A percentile compares a stretch with the other conserved stretches of the same genome.
Conservation (phyloP, 495 filamentous ascomycete species). For the Xylaria longipes region DNA sequence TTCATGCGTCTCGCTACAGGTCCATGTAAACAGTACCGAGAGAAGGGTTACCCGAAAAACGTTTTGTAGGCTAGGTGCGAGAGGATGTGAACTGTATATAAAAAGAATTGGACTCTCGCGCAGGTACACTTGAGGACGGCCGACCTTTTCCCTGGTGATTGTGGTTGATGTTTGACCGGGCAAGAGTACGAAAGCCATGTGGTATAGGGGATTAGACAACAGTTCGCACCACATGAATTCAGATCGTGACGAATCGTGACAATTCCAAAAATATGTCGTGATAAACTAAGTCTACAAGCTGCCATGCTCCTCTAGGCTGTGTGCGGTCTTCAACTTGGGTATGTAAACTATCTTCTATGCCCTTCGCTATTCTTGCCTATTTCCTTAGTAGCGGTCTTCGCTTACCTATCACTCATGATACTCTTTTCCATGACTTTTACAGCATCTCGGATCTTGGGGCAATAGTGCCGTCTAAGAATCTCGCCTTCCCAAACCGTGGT, state of each 20-base stretch:
- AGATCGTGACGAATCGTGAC: background rate
- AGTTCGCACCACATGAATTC: background rate
- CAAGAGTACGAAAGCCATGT: background rate
- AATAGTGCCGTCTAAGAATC: constrained; percentile 82
- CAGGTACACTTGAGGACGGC: background rate
- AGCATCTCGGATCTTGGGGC: constrained; percentile 82
- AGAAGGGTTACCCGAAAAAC: background rate
- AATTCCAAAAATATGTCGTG: background rate
- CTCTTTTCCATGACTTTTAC: constrained; percentile 72
- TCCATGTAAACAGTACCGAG: background rate
- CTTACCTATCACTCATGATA: constrained; percentile 34
- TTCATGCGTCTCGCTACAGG: background rate
- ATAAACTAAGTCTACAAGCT: background rate
- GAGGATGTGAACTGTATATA: background rate
- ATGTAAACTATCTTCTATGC: background rate
- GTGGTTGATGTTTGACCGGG: background rate
- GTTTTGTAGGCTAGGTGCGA: background rate
- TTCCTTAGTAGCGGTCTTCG: background rate
- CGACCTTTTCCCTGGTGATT: background rate
- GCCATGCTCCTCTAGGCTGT: background rate
- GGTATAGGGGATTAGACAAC: background rate
- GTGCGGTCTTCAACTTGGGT: background rate
- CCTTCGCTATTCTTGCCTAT: background rate
- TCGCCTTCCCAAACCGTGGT: constrained; percentile 94
- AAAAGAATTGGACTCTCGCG: background rate